Evolutionary conservation across 1,284 basidiomycete genomes (phyloP), one percentile per base, ranked within the genome.

Genomic region (Grifola frondosa): DNA sequence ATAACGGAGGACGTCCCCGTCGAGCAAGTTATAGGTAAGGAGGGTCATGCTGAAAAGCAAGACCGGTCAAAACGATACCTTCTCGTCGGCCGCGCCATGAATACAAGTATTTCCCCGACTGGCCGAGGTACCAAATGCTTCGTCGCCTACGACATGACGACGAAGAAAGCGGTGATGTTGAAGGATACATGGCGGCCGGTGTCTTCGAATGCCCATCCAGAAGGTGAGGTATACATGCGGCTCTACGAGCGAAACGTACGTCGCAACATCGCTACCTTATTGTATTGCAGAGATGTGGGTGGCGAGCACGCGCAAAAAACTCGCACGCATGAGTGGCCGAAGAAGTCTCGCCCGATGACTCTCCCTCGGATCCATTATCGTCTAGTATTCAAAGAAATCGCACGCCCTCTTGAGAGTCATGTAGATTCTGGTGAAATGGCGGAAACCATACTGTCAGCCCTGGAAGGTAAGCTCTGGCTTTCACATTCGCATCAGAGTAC

Each of bases 281-380:
- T 38, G 7, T 16, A 21, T 30, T 26, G 34, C 15, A 23, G 26
- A 17, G 16, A 42, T 6, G 33, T 36, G n/a, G n/a, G n/a, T n/a
- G n/a, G n/a, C n/a, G n/a, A n/a, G n/a, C n/a, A n/a, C n/a, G n/a
- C n/a, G n/a, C n/a, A n/a, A n/a, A n/a, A n/a, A n/a, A n/a, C n/a
- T n/a, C n/a, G n/a, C n/a, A n/a, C n/a, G n/a, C n/a, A n/a, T n/a
- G n/a, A n/a, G n/a, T n/a, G n/a, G n/a, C n/a, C n/a, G n/a, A n/a
- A n/a, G n/a, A n/a, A n/a, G n/a, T n/a, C n/a, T n/a, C n/a, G n/a
- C n/a, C n/a, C n/a, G n/a, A n/a, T n/a, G n/a, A n/a, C n/a, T n/a
- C 22, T 35, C 17, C 28, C 36, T 12, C 32, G 37, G 11, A 29
- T 28, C 10, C 43, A 44, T 29, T 44, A 44, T 20, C 43, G 31